Percentiles rank a stretch among this genome's conserved stretches.
Conservation (phyloP, 1,139 yeast species). For the Yamadazyma spencermartinsiae region DNA sequence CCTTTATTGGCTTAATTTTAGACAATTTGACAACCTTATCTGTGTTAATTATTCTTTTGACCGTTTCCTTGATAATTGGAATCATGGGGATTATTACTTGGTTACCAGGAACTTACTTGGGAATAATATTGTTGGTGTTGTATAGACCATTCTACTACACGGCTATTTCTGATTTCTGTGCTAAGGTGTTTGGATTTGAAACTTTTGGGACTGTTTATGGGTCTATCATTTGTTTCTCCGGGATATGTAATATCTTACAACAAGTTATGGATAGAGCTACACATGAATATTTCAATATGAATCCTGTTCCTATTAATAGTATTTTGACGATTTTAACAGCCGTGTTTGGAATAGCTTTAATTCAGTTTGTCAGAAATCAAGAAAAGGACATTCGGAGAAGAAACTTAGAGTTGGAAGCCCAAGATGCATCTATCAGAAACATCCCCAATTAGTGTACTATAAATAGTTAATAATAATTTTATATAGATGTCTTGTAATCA, state of each 20-base stretch:
- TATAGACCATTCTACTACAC: conserved; percentile 93
- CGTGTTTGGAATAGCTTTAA: conserved; percentile 52
- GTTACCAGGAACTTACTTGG: conserved; percentile 55
- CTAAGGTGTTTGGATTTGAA: conserved; percentile 89
- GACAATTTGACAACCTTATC: conserved; percentile 71
- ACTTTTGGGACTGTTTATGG: conserved; percentile 95
- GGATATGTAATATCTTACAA: conserved; percentile 72
- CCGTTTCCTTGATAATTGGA: conserved; percentile 62
- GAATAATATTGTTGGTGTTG: conserved; percentile 70
- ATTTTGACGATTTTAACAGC: conserved; percentile 54
- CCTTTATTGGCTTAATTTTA: conserved; percentile 78
- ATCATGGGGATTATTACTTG: conserved; percentile 61
- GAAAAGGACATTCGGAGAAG: conserved; percentile 50
- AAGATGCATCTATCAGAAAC: conserved; percentile 48
- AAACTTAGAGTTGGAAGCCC: conserved; percentile 63
- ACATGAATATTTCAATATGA: conserved; percentile 62
- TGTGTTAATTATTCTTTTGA: conserved; percentile 53
- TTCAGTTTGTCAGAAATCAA: conserved; percentile 56
- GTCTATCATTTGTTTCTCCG: conserved; percentile 76
- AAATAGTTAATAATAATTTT: too few relatives aligned
- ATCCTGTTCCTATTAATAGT: conserved; percentile 77
- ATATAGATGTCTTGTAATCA: too few relatives aligned
- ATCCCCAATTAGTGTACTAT: conserved; percentile 45
- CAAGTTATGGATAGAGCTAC: conserved; percentile 68
- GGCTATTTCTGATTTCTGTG: conserved; percentile 85